phyloP scores from a whole-genome alignment of 768 basidiomycete genomes.

The Mycena filopes region DNA sequence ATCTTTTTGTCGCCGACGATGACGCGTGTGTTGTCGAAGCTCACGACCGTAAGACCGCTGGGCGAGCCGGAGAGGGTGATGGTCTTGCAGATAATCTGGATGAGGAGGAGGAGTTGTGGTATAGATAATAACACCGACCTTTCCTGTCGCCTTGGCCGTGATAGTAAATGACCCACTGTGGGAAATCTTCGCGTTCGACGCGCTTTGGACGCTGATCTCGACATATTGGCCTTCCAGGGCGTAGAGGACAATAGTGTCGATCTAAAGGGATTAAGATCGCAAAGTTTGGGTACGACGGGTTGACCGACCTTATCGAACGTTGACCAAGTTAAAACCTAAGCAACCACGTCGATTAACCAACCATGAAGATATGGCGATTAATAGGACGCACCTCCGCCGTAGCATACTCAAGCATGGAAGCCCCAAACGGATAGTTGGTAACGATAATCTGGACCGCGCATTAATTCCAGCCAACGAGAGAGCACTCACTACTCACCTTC shows the following conservation, averaged over 20 bases:
- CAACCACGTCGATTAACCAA: background rate
- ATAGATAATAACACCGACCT: too few relatives aligned
- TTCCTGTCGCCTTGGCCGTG: slow-evolving; percentile 31
- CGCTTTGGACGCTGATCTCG: slow-evolving; percentile 40
- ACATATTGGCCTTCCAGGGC: slow-evolving; percentile 49
- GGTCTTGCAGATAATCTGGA: slow-evolving; percentile 44
- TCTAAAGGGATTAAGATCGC: slow-evolving; percentile 20
- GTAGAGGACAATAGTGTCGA: slow-evolving; percentile 50
- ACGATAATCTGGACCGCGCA: slow-evolving; percentile 53
- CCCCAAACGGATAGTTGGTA: slow-evolving; percentile 71
- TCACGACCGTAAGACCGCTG: slow-evolving; percentile 48
- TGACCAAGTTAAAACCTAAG: slow-evolving; percentile 51
- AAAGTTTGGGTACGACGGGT: background rate
- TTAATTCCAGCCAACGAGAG: background rate
- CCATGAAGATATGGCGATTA: background rate
- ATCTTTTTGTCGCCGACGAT: slow-evolving; percentile 68
- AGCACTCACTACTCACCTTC: slow-evolving; percentile 42
- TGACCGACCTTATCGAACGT: slow-evolving; percentile 45
- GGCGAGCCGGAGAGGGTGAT: slow-evolving; percentile 58
- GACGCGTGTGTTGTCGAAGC: slow-evolving; percentile 58
- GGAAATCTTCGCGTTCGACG: slow-evolving; percentile 27
- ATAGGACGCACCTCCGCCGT: slow-evolving; percentile 62
- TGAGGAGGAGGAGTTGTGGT: too few relatives aligned
- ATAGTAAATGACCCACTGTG: slow-evolving; percentile 38
- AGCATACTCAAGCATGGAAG: slow-evolving; percentile 63